phyloP scores from a whole-genome alignment of 768 basidiomycete species.

The Serpula lacrymans region DNA sequence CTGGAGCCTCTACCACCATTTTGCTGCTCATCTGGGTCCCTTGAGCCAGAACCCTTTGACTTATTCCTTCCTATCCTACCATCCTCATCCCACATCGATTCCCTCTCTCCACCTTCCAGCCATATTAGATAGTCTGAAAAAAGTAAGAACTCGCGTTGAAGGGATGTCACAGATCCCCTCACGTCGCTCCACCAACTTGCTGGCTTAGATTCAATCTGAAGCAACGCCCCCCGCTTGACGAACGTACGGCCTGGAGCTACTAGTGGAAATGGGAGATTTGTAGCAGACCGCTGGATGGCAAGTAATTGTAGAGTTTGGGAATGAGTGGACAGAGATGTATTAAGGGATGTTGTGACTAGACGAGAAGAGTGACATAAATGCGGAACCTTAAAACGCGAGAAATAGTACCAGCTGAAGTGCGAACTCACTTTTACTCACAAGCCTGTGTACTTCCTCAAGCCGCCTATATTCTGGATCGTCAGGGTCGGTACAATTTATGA shows the following conservation, averaged over 20 bases:
- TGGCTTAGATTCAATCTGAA: no score
- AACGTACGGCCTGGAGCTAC: slow-evolving; percentile 79
- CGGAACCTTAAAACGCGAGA: background rate
- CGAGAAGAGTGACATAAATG: slow-evolving; percentile 4
- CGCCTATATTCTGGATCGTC: slow-evolving; percentile 67
- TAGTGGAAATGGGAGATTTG: slow-evolving; percentile 73
- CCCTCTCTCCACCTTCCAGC: slow-evolving; percentile 55
- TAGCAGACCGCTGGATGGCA: slow-evolving; percentile 74
- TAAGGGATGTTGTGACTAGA: slow-evolving; percentile 72
- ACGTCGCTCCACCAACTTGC: slow-evolving; percentile 40
- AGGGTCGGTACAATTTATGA: slow-evolving; percentile 61
- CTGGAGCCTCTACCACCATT: slow-evolving; percentile 16
- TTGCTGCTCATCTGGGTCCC: slow-evolving; percentile 14
- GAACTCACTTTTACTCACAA: slow-evolving; percentile 74
- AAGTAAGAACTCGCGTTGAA: slow-evolving; percentile 70
- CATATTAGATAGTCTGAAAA: slow-evolving; percentile 83
- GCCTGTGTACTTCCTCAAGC: slow-evolving; percentile 53
- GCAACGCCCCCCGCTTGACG: slow-evolving; percentile 61
- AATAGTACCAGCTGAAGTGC: no score
- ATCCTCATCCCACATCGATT: slow-evolving; percentile 22
- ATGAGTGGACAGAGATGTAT: slow-evolving; percentile 76
- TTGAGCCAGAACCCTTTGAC: slow-evolving; percentile 13
- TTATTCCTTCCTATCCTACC: slow-evolving; percentile 17
- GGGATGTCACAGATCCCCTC: slow-evolving; percentile 43
- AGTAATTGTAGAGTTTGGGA: slow-evolving; percentile 72